Percentiles rank a stretch among this genome's conserved stretches.
Conservation (phyloP, 2,329 filamentous ascomycete species). For the Calonectria honghensis region DNA sequence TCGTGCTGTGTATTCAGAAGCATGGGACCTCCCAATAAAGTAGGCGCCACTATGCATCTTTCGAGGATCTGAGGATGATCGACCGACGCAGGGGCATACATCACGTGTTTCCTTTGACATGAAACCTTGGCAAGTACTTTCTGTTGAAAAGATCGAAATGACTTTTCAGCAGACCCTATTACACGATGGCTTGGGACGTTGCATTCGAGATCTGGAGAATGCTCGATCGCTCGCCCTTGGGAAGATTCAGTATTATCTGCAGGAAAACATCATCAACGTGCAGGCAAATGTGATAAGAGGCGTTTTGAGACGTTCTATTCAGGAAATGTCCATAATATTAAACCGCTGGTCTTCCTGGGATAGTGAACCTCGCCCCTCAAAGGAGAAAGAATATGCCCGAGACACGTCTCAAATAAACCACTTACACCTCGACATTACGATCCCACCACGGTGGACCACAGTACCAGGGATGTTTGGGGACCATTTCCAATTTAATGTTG, state of each 20-base stretch:
- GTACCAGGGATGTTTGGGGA: too few species aligned
- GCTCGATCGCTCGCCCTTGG: neutral
- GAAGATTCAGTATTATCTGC: neutral
- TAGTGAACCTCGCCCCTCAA: too few species aligned
- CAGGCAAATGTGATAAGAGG: neutral
- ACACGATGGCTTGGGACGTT: neutral
- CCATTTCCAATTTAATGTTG: too few species aligned
- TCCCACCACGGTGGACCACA: too few species aligned
- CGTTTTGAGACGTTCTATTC: neutral
- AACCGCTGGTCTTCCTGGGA: too few species aligned
- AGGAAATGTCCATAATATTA: neutral
- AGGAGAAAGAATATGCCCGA: too few species aligned
- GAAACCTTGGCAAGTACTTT: constrained; percentile 1
- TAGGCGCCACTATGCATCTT: neutral
- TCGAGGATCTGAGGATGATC: neutral
- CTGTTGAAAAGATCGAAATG: neutral
- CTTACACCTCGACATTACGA: too few species aligned
- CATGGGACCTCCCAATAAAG: neutral
- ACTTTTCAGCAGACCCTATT: neutral
- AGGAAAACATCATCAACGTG: neutral
- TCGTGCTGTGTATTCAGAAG: neutral
- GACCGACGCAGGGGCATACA: neutral
- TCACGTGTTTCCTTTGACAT: neutral
- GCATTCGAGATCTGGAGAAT: neutral
- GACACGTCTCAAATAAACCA: too few species aligned